Evolutionary conservation across 2,329 filamentous ascomycete genomes (phyloP).

Genomic region (Dryadomyces quercus-mongolicae): DNA sequence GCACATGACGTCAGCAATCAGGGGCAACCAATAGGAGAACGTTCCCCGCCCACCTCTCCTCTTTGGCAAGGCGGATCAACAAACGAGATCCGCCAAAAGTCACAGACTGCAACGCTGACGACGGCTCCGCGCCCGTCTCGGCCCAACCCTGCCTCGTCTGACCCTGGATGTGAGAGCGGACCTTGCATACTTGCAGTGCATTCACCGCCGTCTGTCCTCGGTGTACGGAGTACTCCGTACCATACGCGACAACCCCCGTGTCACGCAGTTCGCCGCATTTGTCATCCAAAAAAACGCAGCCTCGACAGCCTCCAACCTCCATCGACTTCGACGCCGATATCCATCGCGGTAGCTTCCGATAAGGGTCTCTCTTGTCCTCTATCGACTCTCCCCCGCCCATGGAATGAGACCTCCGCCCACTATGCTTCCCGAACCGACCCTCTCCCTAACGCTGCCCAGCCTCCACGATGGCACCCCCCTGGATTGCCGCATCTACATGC

Average conservation of each 20-base stretch:
- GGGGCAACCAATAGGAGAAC: background rate
- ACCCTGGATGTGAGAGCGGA: too few relatives aligned
- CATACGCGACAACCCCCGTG: too few relatives aligned
- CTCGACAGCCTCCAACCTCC: background rate
- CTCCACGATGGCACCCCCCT: constrained; percentile 65
- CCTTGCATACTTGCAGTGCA: too few relatives aligned
- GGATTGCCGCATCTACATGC: constrained; percentile 75
- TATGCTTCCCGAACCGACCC: constrained; percentile 12
- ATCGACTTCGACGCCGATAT: background rate
- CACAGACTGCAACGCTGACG: background rate
- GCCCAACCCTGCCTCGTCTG: background rate
- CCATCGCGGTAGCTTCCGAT: background rate
- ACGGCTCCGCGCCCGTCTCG: background rate
- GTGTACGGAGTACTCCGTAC: background rate
- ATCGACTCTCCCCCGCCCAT: background rate
- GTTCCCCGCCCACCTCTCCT: background rate
- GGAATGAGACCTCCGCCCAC: background rate
- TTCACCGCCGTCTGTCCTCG: background rate
- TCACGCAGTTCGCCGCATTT: too few relatives aligned
- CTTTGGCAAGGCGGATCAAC: background rate
- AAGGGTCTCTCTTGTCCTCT: background rate
- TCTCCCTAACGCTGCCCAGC: constrained; percentile 71
- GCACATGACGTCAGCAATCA: background rate
- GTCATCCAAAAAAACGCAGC: background rate
- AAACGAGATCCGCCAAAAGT: background rate